phyloP scores from a whole-genome alignment of 352 stramenopile species.

The Globisporangium nagaii region DNA sequence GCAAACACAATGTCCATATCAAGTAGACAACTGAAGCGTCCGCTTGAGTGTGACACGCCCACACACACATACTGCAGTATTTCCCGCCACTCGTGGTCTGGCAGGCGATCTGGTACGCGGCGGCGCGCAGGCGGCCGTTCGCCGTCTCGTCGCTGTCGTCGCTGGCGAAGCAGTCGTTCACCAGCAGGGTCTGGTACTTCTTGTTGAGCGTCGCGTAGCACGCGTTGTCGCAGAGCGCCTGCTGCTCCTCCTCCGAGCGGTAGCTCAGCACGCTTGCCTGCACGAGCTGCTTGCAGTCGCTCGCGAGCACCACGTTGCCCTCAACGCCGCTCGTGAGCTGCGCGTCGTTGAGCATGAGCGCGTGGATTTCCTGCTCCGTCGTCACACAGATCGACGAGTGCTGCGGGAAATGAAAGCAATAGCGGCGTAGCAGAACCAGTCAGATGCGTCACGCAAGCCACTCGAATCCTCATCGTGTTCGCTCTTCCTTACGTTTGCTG shows the following conservation, averaged over 20 bases:
- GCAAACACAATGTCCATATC: too few relatives aligned
- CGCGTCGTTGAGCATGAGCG: conserved; percentile 46
- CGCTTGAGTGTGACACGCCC: too few relatives aligned
- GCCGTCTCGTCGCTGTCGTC: conserved; percentile 48
- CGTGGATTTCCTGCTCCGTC: conserved; percentile 40
- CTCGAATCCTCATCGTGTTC: background rate
- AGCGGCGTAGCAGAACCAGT: background rate
- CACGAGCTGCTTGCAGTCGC: conserved; percentile 58
- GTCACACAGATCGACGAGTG: conserved; percentile 36
- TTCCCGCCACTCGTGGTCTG: conserved; percentile 45
- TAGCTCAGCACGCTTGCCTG: conserved; percentile 47
- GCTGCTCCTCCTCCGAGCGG: conserved; percentile 51
- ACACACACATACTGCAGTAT: conserved; percentile 63
- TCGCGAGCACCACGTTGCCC: conserved; percentile 36
- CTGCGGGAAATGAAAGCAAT: conserved; percentile 7
- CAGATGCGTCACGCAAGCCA: too few relatives aligned
- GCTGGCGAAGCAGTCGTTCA: conserved; percentile 61
- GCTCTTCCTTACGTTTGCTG: conserved; percentile 17
- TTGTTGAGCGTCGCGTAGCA: conserved; percentile 46
- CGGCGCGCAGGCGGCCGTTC: conserved; percentile 44
- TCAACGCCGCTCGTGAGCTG: conserved; percentile 61
- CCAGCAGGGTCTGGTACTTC: conserved; percentile 65
- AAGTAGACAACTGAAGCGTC: too few relatives aligned
- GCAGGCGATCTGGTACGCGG: conserved; percentile 68
- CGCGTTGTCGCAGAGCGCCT: conserved; percentile 50